Evolutionary conservation across 345 rosid genomes (phyloP).

Genomic region (Pelargonium nanum): DNA sequence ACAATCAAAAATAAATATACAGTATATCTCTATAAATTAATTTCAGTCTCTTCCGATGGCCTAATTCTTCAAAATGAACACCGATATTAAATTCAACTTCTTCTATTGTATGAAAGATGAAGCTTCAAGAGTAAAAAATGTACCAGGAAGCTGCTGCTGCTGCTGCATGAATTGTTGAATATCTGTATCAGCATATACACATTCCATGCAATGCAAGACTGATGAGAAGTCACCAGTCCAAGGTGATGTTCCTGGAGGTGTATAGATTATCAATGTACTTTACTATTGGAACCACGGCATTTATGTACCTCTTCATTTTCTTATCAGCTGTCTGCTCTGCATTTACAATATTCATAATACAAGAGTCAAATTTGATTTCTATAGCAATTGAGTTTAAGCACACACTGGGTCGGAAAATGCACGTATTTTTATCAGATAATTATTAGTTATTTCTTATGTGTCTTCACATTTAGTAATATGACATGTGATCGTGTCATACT

Average conservation of each 20-base stretch:
- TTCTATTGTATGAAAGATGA: background rate
- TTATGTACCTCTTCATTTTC: conserved; percentile 16
- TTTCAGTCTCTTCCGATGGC: background rate
- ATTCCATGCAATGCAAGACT: background rate
- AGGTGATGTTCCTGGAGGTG: conserved; percentile 10
- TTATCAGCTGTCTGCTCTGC: conserved; percentile 14
- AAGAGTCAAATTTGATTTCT: background rate
- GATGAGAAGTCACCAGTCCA: conserved; percentile 34
- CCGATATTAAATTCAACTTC: background rate
- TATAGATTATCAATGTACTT: conserved; percentile 16
- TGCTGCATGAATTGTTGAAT: too few species aligned
- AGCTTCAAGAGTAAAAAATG: background rate
- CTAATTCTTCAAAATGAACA: background rate
- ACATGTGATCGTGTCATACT: too few species aligned
- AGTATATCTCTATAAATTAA: background rate
- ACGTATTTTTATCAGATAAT: too few species aligned
- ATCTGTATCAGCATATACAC: background rate
- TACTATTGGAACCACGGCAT: conserved; percentile 2
- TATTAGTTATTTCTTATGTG: too few species aligned
- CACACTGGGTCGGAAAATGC: too few species aligned
- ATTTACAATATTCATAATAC: background rate
- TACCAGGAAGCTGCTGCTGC: background rate
- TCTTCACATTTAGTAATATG: too few species aligned
- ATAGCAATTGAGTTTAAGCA: too few species aligned
- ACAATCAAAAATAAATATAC: background rate